Percentiles rank a stretch among this genome's conserved stretches.
phyloP scores from a whole-genome alignment of 2,329 filamentous ascomycete genomes.

The Trichoderma breve region DNA sequence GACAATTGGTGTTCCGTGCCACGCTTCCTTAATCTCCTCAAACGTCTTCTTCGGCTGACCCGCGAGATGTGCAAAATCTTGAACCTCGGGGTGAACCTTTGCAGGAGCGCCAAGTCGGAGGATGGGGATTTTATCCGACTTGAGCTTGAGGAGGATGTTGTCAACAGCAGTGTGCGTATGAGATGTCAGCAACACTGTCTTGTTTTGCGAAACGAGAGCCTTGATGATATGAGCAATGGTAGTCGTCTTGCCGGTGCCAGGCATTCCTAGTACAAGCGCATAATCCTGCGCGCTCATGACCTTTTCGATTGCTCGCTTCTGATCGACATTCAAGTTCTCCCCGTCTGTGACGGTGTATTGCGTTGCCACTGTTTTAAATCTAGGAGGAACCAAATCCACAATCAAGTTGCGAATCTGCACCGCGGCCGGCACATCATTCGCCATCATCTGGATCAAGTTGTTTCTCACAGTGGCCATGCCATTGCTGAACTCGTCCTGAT shows the following conservation, averaged over 20 bases:
- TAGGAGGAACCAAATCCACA: conserved; percentile 70
- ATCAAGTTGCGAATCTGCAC: conserved; percentile 74
- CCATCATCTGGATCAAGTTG: conserved; percentile 91
- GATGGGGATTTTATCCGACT: conserved; percentile 71
- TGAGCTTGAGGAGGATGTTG: conserved; percentile 93
- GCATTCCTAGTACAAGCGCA: conserved; percentile 96
- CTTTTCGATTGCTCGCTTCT: conserved; percentile 82
- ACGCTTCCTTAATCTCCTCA: conserved; percentile 78
- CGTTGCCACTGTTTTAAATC: conserved; percentile 66
- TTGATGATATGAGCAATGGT: conserved; percentile 97
- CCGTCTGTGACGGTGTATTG: conserved; percentile 62
- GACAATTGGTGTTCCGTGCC: conserved; percentile 84
- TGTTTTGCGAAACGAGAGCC: conserved; percentile 81
- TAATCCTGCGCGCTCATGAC: conserved; percentile 96
- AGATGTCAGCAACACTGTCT: conserved; percentile 88
- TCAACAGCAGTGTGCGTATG: conserved; percentile 98
- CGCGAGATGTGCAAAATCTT: conserved; percentile 78
- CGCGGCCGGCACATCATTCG: conserved; percentile 68
- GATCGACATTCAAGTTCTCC: conserved; percentile 78
- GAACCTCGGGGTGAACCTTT: conserved; percentile 86
- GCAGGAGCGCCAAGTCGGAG: conserved; percentile 80
- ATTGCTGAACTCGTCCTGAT: conserved; percentile 98
- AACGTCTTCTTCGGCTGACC: conserved; percentile 71
- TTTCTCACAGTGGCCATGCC: conserved; percentile 94
- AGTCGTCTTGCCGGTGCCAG: conserved; percentile 95